Base-by-base conservation (phyloP, 2,329 filamentous ascomycete species). In the Fusarium anthophilum region DNA sequence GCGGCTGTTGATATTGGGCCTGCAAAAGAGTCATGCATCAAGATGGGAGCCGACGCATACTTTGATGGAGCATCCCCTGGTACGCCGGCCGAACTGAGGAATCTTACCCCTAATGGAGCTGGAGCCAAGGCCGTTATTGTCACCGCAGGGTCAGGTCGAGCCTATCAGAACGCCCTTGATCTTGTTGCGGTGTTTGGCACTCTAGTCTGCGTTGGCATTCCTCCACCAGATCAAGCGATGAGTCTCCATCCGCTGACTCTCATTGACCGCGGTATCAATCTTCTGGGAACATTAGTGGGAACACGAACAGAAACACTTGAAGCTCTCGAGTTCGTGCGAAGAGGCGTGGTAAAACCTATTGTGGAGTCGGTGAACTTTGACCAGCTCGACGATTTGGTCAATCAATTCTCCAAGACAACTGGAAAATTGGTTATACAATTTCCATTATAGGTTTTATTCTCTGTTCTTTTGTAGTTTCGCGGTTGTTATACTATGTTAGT, bases 151-250 rank as follows among this genome's bases (percentile, higher is more conserved):
- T 77, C 77, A 0, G 72, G 71, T 0, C 74, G 69, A 9, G 83
- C 83, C 0, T 85, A 84, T 53, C 77, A 83, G 61, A 71, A 75
- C 3, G 81, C 80, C 0, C 66, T 84, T 45, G 79, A 80, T 22
- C 39, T 78, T 0, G 22, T 78, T 0, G 70, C 63, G 2, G 66
- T 61, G 6, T 85, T 84, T 43, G 83, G 84, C 1, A 83, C 82
- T 1, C 66, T 84, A 20, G 81, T 86, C 51, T 83, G 83, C 24
- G 81, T 85, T 2, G 82, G 80, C 8, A 82, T 85, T 11, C 76
- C 79, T 5, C 79, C 81, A 0, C 78, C 77, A 0, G 70, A 76
- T 15, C 72, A 41, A 62, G 72, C 37, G 3, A 72, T 81, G 20
- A 66, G 43, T 8, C 68, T 84, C 9, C 82, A 84, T 54, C 84